phyloP scores from a whole-genome alignment of 805 yeast genomes.

The Candida ortonii region DNA sequence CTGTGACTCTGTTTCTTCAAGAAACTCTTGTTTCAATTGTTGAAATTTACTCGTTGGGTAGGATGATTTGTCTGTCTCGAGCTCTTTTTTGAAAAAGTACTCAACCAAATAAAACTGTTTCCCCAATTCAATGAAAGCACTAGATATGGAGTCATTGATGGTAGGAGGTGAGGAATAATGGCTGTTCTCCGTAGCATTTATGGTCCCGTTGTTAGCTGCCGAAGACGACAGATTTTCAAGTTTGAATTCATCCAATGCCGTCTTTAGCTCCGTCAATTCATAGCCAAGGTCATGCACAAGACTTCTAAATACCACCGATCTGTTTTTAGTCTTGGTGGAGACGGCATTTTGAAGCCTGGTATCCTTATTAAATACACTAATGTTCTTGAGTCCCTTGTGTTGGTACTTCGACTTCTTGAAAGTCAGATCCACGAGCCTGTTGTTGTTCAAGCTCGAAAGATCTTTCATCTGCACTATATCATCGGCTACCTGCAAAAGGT shows the following conservation, averaged over 20 bases:
- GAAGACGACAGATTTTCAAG: constrained; percentile 3
- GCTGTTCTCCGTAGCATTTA: constrained; percentile 4
- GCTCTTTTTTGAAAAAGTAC: constrained; percentile 20
- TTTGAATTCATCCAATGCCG: constrained; percentile 8
- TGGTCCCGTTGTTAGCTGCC: constrained; percentile 1
- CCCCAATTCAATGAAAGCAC: constrained; percentile 21
- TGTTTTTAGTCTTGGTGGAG: constrained; percentile 16
- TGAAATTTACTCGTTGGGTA: constrained; percentile 20
- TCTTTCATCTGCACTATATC: constrained; percentile 35
- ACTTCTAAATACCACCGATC: constrained; percentile 22
- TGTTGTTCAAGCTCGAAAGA: constrained; percentile 25
- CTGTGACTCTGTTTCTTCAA: constrained; percentile 20
- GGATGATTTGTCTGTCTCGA: constrained; percentile 4
- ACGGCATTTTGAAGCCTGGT: constrained; percentile 5
- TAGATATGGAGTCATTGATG: constrained; percentile 15
- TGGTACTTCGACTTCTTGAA: constrained; percentile 31
- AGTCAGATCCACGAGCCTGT: constrained; percentile 26
- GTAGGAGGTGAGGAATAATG: constrained; percentile 8
- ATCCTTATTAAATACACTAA: constrained; percentile 19
- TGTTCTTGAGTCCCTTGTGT: constrained; percentile 20
- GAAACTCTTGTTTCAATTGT: constrained; percentile 17
- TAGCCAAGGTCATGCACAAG: constrained; percentile 28
- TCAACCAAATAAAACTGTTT: constrained; percentile 27
- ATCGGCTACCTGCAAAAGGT: constrained; percentile 36
- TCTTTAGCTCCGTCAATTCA: constrained; percentile 17